Conservation (phyloP, 495 filamentous ascomycete species). For the Penicillium odoratum region DNA sequence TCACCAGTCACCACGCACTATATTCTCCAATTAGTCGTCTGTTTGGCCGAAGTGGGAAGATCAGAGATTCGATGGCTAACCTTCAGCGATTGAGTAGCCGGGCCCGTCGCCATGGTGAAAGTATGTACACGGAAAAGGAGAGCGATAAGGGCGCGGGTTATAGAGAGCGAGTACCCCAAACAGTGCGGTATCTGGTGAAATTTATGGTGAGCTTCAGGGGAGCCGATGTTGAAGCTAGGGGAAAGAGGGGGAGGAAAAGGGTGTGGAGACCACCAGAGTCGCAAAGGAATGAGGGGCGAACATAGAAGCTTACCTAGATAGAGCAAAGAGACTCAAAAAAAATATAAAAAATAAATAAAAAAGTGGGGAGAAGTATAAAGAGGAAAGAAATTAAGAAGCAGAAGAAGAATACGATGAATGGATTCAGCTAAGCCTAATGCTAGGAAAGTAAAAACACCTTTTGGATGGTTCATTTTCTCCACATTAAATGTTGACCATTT, state of each 20-base stretch:
- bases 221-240: slow-evolving; percentile 11
- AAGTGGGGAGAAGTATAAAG: slow-evolving; percentile 11
- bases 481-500: background rate
- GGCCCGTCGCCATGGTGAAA: slow-evolving; percentile 61
- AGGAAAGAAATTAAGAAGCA: slow-evolving; percentile 5
- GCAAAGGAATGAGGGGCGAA: slow-evolving; percentile 19
- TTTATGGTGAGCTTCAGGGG: slow-evolving; percentile 9
- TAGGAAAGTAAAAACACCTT: background rate
- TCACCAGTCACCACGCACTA: slow-evolving; percentile 99
- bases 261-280: slow-evolving; percentile 18
- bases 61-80: slow-evolving; percentile 38
- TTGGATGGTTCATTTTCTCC: background rate
- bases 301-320: background rate
- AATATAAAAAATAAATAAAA: background rate
- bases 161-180: slow-evolving; percentile 13
- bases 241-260: slow-evolving; percentile 16
- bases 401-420: background rate
- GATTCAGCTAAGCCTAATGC: slow-evolving; percentile 1
- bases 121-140: slow-evolving; percentile 24
- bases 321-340: background rate
- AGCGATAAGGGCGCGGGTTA: slow-evolving; percentile 11
- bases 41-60: background rate
- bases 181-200: background rate
- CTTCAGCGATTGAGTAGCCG: slow-evolving; percentile 74
- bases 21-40: slow-evolving; percentile 13